Evolutionary conservation across 108 stramenopile species (phyloP).

Genomic region (Epithemia pelagica): DNA sequence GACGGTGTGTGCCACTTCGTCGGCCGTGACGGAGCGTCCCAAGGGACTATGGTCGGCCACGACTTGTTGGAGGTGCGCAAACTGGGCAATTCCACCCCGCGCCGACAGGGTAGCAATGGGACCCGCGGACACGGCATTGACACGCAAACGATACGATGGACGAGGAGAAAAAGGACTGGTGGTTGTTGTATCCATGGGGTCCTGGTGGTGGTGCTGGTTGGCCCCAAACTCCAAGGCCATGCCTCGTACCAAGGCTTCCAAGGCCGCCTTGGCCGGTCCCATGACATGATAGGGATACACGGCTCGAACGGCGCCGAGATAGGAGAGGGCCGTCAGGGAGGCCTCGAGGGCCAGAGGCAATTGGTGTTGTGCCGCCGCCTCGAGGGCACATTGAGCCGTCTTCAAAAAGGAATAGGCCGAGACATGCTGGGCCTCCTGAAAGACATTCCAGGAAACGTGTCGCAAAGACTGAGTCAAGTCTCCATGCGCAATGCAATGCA

Average conservation of each 20-base stretch:
- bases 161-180: neutral
- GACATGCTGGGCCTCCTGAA: conserved; percentile 35
- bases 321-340: conserved; percentile 50
- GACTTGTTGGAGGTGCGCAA: conserved; percentile 30
- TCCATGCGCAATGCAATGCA: conserved; percentile 48
- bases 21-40: conserved; percentile 29
- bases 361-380: neutral
- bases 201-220: too few relatives aligned
- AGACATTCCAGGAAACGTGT: conserved; percentile 24
- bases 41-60: conserved; percentile 26
- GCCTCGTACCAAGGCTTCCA: conserved; percentile 42
- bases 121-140: conserved; percentile 64
- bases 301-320: conserved; percentile 50
- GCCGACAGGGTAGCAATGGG: conserved; percentile 51
- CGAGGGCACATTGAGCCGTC: conserved; percentile 25
- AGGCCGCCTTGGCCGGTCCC: conserved; percentile 67
- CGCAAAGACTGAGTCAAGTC: conserved; percentile 28
- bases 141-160: conserved; percentile 35
- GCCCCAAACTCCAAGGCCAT: conserved; percentile 44
- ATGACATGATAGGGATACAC: conserved; percentile 53
- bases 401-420: conserved; percentile 47
- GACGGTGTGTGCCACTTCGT: conserved; percentile 45
- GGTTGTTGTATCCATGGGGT: neutral
- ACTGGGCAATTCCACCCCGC: conserved; percentile 43
- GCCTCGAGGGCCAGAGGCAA: neutral